A percentile compares a stretch with the other conserved stretches of the same genome.
Conservation (phyloP, 495 filamentous ascomycete species). For the Xylaria longipes region DNA sequence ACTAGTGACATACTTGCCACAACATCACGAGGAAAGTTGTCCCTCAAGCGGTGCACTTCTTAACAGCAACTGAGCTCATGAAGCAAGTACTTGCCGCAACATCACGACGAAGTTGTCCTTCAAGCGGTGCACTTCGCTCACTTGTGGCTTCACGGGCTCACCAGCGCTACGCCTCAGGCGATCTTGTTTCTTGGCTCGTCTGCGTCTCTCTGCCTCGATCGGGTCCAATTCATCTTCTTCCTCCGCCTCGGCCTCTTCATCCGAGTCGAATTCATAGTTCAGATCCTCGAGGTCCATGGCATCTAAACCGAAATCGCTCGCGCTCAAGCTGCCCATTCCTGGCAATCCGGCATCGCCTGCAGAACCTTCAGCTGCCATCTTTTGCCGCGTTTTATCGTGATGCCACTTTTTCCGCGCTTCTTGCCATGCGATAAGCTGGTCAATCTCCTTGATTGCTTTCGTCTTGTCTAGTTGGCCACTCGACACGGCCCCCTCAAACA, state of each 20-base stretch:
- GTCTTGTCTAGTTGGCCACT: conserved; percentile 70
- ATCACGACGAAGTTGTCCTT: conserved; percentile 80
- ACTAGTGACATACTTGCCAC: no score
- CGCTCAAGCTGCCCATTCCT: conserved; percentile 63
- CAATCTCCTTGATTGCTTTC: conserved; percentile 79
- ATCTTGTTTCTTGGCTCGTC: conserved; percentile 76
- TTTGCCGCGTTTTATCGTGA: conserved; percentile 94
- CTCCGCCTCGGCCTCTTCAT: conserved; percentile 72
- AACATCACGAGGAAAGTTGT: no score
- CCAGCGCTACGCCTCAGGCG: conserved; percentile 81
- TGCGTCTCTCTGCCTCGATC: conserved; percentile 81
- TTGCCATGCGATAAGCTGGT: conserved; percentile 89
- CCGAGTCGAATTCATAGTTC: conserved; percentile 74
- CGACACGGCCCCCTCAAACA: conserved; percentile 79
- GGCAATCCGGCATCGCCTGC: conserved; percentile 51
- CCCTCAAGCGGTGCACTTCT: no score
- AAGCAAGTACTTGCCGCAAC: conserved; percentile 85
- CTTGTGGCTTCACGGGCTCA: conserved; percentile 84
- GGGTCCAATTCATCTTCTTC: conserved; percentile 82
- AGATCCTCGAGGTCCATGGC: conserved; percentile 87
- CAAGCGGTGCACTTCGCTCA: conserved; percentile 79
- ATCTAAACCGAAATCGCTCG: conserved; percentile 87
- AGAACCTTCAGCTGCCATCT: conserved; percentile 89
- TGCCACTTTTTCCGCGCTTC: conserved; percentile 96
- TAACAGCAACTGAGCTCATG: conserved; percentile 47